Evolutionary conservation across 495 filamentous ascomycete genomes (phyloP).

Genomic region (Bryoglossum gracile): DNA sequence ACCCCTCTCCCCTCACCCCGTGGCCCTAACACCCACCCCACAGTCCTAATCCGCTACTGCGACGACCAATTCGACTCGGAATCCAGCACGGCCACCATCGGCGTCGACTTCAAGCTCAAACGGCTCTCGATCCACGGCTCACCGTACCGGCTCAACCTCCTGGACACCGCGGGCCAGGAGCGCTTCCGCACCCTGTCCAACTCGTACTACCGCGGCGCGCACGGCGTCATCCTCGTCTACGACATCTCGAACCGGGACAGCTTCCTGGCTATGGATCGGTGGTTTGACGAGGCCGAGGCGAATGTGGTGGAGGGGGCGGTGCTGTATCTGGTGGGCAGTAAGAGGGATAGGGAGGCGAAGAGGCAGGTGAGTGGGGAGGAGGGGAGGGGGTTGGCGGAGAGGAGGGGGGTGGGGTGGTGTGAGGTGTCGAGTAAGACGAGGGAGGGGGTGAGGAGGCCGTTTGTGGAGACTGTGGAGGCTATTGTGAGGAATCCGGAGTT

Average conservation of each 20-base stretch:
- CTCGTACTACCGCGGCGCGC: slow-evolving; percentile 53
- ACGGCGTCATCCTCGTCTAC: slow-evolving; percentile 53
- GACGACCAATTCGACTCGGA: slow-evolving; percentile 55
- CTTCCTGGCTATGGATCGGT: slow-evolving; percentile 49
- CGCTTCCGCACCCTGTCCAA: slow-evolving; percentile 54
- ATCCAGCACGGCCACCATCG: slow-evolving; percentile 50
- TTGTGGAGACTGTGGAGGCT: slow-evolving; percentile 46
- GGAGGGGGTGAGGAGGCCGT: slow-evolving; percentile 45
- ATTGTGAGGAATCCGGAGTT: slow-evolving; percentile 39
- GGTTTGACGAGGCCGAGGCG: slow-evolving; percentile 50
- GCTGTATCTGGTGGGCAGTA: slow-evolving; percentile 49
- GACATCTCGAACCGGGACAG: slow-evolving; percentile 48
- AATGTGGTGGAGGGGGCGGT: slow-evolving; percentile 46
- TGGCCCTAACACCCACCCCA: too few species aligned
- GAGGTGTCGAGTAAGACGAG: slow-evolving; percentile 50
- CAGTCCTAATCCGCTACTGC: slow-evolving; percentile 42
- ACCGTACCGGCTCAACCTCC: slow-evolving; percentile 48
- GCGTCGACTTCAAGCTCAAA: slow-evolving; percentile 52
- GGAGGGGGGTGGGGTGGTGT: slow-evolving; percentile 43
- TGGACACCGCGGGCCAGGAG: slow-evolving; percentile 53
- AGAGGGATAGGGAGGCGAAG: slow-evolving; percentile 44
- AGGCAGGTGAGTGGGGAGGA: slow-evolving; percentile 38
- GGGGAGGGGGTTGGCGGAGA: slow-evolving; percentile 41
- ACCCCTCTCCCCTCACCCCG: too few species aligned
- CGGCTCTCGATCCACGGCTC: slow-evolving; percentile 42